Conservation (phyloP, 2,329 filamentous ascomycete genomes). For the Aciculosporium take region DNA sequence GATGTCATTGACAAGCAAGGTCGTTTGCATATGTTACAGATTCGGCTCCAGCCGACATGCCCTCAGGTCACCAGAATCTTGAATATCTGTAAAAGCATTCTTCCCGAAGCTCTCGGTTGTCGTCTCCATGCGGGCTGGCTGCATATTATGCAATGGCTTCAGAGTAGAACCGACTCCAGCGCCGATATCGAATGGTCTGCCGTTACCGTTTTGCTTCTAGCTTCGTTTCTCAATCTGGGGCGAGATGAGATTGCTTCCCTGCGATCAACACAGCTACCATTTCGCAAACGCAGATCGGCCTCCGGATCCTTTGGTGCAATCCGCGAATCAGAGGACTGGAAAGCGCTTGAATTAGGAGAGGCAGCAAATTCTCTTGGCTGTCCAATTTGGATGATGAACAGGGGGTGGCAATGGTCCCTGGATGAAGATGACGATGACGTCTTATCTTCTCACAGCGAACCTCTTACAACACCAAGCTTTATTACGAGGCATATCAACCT, state of each 20-base stretch:
- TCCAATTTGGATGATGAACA: slow-evolving; percentile 44
- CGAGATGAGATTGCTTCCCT: slow-evolving; percentile 15
- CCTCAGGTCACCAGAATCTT: slow-evolving; percentile 48
- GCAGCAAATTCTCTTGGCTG: slow-evolving; percentile 33
- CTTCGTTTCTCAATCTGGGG: slow-evolving; percentile 47
- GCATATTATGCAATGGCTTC: slow-evolving; percentile 58
- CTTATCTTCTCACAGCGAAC: slow-evolving; percentile 13
- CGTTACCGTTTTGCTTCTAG: slow-evolving; percentile 47
- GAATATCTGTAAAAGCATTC: slow-evolving; percentile 46
- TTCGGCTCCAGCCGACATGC: slow-evolving; percentile 52
- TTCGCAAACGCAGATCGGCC: slow-evolving; percentile 17
- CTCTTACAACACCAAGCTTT: slow-evolving; percentile 23
- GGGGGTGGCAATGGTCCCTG: slow-evolving; percentile 58
- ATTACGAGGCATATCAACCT: slow-evolving; percentile 39
- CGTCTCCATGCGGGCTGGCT: slow-evolving; percentile 58
- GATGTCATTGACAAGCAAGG: slow-evolving; percentile 51
- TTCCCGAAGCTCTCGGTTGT: slow-evolving; percentile 44
- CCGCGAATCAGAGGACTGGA: slow-evolving; percentile 30
- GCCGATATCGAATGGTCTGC: slow-evolving; percentile 55
- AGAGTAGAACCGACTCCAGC: slow-evolving; percentile 29
- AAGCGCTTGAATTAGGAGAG: slow-evolving; percentile 30
- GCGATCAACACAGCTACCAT: slow-evolving; percentile 15
- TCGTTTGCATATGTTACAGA: slow-evolving; percentile 49
- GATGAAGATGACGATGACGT: slow-evolving; percentile 33
- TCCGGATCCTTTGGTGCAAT: slow-evolving; percentile 24